Conservation (phyloP, 495 filamentous ascomycete species). For the Penicillium chermesinum region DNA sequence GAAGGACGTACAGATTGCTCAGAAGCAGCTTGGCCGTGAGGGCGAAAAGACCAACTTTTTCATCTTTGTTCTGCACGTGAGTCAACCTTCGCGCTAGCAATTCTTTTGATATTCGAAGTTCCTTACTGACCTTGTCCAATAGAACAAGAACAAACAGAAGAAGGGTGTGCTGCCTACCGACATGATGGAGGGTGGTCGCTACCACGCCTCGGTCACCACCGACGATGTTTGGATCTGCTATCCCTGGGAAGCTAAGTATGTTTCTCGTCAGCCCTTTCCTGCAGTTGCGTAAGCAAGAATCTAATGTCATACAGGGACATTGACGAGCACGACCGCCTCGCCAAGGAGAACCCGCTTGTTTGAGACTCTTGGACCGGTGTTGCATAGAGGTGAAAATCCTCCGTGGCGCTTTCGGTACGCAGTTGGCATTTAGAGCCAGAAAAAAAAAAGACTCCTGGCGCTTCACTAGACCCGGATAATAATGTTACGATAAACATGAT, state of each 20-base stretch:
- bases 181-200: constrained; percentile 69
- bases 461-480: constrained; percentile 10
- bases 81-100: constrained; percentile 27
- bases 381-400: constrained; percentile 19
- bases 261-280: constrained; percentile 10
- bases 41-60: constrained; percentile 78
- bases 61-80: constrained; percentile 92
- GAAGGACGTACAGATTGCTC: constrained; percentile 88
- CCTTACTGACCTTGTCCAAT: constrained; percentile 4
- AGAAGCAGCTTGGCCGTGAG: constrained; percentile 60
- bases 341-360: constrained; percentile 46
- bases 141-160: constrained; percentile 97
- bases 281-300: not conserved
- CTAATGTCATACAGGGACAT: constrained; percentile 60
- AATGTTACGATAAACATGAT: constrained; percentile 31
- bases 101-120: no score
- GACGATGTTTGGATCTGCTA: constrained; percentile 97
- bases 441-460: constrained; percentile 8
- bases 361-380: constrained; percentile 13
- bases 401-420: constrained; percentile 18
- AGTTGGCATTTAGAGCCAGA: constrained; percentile 10
- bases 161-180: constrained; percentile 79
- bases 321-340: constrained; percentile 80
- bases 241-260: constrained; percentile 92
- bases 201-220: constrained; percentile 82